Evolutionary conservation across 1,139 yeast species (phyloP), one percentile per base, ranked within the genome.

Genomic region (Yamadazyma dushanensis): DNA sequence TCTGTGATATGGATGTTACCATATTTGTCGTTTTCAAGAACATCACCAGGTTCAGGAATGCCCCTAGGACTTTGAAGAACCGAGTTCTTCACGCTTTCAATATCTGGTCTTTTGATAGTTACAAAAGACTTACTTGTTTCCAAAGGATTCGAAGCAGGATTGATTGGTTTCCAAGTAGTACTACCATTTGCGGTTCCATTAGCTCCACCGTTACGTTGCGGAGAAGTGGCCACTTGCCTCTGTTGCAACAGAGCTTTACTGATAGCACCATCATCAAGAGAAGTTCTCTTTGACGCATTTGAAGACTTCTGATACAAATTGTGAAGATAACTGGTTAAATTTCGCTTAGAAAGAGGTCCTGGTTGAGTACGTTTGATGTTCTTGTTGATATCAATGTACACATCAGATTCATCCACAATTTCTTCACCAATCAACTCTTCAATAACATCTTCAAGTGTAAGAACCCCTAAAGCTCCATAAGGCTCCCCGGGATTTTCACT

Each of bases 351-450:
- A 44, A 88, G 67, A 1, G 96, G 96, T 2, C 95, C 95, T 1
- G 96, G 96, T 46, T 80, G 80, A 22, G 77, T 74, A 51, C 96
- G 73, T 56, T 83, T 84, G 53, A 89, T 88, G 49, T 87, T 85
- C 48, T 85, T 85, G 59, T 88, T 89, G 45, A 90, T 86, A 61
- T 89, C 97, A 41, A 90, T 77, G 55, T 85, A 90, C 17, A 90
- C 97, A 57, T 92, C 98, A n/a, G 90, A 80, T 60, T 92, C 98
- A 57, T 92, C 98, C 34, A 92, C 90, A 53, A 92, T 92, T 59
- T 92, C 98, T 60, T 92, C 97, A 38, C 98, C 98, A 61, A 92
- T 92, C 49, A 92, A 73, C 61, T 92, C 98, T 61, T 92, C 98
- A 54, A 92, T 92, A 11, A 92, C 97, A 58, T 92, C 98, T 61